A percentile compares a stretch with the other conserved stretches of the same genome.
phyloP scores from a whole-genome alignment of 2,329 filamentous ascomycete genomes.

The Thermothelomyces thermophilus region DNA sequence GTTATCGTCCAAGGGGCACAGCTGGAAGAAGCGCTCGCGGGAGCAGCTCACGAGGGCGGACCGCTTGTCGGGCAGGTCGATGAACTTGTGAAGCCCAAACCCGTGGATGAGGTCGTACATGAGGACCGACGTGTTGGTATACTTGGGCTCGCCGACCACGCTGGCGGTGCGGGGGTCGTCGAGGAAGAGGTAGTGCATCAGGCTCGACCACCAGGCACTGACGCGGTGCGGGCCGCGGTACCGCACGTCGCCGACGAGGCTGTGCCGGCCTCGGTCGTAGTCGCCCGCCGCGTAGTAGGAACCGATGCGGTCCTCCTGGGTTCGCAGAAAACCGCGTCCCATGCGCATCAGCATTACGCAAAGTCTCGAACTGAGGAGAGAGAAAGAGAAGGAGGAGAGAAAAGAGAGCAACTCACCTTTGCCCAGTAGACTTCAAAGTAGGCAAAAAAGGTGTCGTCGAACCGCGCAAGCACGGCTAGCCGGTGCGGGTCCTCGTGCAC shows the following conservation, averaged over 20 bases:
- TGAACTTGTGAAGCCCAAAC: slow-evolving; percentile 64
- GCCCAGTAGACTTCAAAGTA: slow-evolving; percentile 82
- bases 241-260: slow-evolving; percentile 51
- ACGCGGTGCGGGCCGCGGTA: slow-evolving; percentile 56
- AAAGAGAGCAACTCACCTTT: slow-evolving; percentile 35
- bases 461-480: slow-evolving; percentile 62
- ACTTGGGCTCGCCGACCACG: slow-evolving; percentile 65
- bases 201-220: slow-evolving; percentile 54
- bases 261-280: slow-evolving; percentile 53
- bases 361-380: too few relatives aligned
- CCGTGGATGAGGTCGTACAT: slow-evolving; percentile 71
- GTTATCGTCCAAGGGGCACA: slow-evolving; percentile 52
- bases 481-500: slow-evolving; percentile 67
- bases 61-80: slow-evolving; percentile 66
- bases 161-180: slow-evolving; percentile 52
- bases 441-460: slow-evolving; percentile 64
- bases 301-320: slow-evolving; percentile 52
- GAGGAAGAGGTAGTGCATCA: slow-evolving; percentile 58
- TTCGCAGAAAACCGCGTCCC: too few relatives aligned
- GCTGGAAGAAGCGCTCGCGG: slow-evolving; percentile 63
- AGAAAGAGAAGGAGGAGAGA: not conserved
- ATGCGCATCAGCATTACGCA: too few relatives aligned
- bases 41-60: slow-evolving; percentile 60
- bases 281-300: slow-evolving; percentile 50
- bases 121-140: slow-evolving; percentile 61